phyloP scores from a whole-genome alignment of 345 rosid species.

The Nephelium lappaceum region DNA sequence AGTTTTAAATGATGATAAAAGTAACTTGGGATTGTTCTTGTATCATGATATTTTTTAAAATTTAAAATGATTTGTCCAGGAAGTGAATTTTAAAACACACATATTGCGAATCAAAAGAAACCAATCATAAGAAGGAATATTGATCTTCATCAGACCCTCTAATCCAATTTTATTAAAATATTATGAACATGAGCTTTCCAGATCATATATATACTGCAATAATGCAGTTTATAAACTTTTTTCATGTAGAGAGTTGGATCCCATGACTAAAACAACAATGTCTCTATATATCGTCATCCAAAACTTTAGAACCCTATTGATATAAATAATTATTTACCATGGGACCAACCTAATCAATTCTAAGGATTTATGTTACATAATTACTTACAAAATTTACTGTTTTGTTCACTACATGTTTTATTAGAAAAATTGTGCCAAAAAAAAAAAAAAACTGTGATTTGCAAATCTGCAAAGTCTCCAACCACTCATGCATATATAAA shows the following conservation, averaged over 20 bases:
- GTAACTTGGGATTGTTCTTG: no score
- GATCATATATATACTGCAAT: background rate
- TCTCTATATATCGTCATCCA: background rate
- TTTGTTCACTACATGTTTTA: slow-evolving; percentile 7
- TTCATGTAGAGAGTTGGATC: background rate
- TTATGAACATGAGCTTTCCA: background rate
- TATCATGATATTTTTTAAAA: no score
- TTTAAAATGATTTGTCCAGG: no score
- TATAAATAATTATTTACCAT: background rate
- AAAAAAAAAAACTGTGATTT: background rate
- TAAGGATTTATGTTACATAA: background rate
- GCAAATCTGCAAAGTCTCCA: background rate
- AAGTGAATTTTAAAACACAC: background rate
- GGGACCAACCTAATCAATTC: slow-evolving; percentile 6
- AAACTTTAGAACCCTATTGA: slow-evolving; percentile 1
- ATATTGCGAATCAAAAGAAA: background rate
- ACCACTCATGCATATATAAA: slow-evolving; percentile 28
- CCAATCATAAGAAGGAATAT: background rate
- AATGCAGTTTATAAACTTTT: slow-evolving; percentile 1
- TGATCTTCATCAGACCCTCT: background rate
- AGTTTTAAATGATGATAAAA: no score
- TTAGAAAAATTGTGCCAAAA: slow-evolving; percentile 5
- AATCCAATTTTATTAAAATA: background rate
- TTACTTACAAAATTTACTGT: slow-evolving; percentile 24
- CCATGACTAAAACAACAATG: background rate